phyloP scores from a whole-genome alignment of 2,329 filamentous ascomycete genomes.

The Neospermospora avenae region DNA sequence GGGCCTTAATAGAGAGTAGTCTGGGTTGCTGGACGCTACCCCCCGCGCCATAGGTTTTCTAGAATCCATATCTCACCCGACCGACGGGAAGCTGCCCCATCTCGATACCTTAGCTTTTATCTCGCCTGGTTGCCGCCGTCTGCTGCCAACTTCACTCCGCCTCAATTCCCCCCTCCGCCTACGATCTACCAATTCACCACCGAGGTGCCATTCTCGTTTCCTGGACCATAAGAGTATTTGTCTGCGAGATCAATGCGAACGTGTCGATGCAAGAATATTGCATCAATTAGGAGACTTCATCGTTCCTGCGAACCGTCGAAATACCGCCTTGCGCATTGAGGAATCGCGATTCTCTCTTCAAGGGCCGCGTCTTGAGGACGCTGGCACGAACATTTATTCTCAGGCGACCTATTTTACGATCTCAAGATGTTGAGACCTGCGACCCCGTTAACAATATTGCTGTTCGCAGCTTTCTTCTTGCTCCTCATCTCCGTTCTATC shows the following conservation, averaged over 20 bases:
- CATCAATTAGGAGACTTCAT: not conserved
- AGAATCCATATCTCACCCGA: not conserved
- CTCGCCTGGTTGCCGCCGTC: not conserved
- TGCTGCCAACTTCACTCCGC: constrained; percentile 3
- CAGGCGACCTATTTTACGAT: constrained; percentile 18
- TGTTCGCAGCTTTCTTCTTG: constrained; percentile 80
- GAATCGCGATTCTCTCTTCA: not conserved
- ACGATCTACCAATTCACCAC: not conserved
- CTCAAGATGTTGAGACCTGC: constrained; percentile 72
- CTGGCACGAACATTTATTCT: constrained; percentile 35
- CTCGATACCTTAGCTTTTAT: not conserved
- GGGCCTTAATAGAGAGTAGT: too few species aligned
- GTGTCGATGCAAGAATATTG: not conserved
- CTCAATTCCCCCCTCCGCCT: not conserved
- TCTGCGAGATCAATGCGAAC: constrained; percentile 12
- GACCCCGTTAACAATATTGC: constrained; percentile 82
- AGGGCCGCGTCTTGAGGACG: constrained; percentile 46
- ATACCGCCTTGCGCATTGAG: constrained; percentile 14
- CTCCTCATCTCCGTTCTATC: constrained; percentile 87
- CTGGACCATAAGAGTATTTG: not conserved
- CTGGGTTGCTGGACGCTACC: constrained; percentile 3
- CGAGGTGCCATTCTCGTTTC: not conserved
- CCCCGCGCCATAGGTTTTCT: constrained; percentile 12
- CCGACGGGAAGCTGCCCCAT: not conserved
- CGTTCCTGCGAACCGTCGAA: not conserved